Percentiles rank a stretch among this genome's conserved stretches.
Conservation (phyloP, 176 grass and related monocot species). For the Carex scoparia region DNA sequence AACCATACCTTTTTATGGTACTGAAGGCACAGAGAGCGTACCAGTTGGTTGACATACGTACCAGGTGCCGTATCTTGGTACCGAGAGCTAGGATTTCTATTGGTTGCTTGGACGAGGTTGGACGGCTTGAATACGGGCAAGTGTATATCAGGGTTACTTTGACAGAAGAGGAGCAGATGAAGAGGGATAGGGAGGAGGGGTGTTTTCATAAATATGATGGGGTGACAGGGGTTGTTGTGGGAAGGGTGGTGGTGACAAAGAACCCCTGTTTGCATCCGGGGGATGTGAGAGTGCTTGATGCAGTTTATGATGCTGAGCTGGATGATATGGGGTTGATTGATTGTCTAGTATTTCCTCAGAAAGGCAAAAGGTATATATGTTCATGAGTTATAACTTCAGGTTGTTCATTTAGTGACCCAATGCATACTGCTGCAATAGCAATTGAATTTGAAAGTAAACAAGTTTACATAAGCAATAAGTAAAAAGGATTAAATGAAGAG, state of each 20-base stretch:
- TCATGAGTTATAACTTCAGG: background rate
- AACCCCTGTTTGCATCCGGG: constrained; percentile 97
- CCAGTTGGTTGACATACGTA: constrained; percentile 73
- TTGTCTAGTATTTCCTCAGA: constrained; percentile 87
- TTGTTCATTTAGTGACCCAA: background rate
- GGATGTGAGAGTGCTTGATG: constrained; percentile 86
- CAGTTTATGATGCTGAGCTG: constrained; percentile 54
- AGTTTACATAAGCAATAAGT: background rate
- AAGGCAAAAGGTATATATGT: constrained; percentile 67
- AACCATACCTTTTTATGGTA: constrained; percentile 82
- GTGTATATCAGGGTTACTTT: constrained; percentile 74
- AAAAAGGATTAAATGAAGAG: no score
- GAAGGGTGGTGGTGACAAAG: constrained; percentile 70
- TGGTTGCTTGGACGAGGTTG: constrained; percentile 83
- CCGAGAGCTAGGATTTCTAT: constrained; percentile 86
- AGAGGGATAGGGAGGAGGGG: constrained; percentile 25
- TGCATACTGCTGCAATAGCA: background rate
- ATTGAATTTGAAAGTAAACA: background rate
- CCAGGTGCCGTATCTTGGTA: constrained; percentile 73
- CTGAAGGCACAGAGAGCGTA: constrained; percentile 66
- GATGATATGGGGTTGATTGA: constrained; percentile 63
- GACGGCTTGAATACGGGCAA: constrained; percentile 70
- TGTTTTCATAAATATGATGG: constrained; percentile 48
- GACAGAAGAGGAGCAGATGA: constrained; percentile 56
- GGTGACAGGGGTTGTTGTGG: constrained; percentile 47